Evolutionary conservation across 1,139 yeast species (phyloP).

Genomic region (Neolecta irregularis): DNA sequence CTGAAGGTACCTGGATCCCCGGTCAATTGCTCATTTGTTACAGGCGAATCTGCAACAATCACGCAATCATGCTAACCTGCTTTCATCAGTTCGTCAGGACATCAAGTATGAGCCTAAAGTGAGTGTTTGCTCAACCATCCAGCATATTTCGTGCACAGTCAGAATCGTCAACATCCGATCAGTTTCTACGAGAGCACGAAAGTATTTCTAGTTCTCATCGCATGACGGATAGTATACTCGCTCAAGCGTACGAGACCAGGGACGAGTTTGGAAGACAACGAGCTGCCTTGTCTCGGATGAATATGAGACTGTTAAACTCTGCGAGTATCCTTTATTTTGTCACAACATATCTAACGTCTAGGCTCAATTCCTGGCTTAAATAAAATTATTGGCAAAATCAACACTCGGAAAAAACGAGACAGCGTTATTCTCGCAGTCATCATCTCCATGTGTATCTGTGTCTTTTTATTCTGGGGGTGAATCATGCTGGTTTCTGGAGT

Average conservation of each 20-base stretch:
- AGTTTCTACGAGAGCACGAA: constrained; percentile 60
- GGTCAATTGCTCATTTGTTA: neutral
- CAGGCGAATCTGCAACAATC: constrained; percentile 46
- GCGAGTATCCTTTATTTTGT: constrained; percentile 27
- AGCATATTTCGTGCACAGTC: constrained; percentile 17
- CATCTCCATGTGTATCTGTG: constrained; percentile 55
- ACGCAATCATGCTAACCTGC: constrained; percentile 55
- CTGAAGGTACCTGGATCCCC: constrained; percentile 27
- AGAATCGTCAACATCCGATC: constrained; percentile 35
- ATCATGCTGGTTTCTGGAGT: neutral
- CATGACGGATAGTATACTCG: constrained; percentile 62
- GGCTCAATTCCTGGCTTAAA: constrained; percentile 63
- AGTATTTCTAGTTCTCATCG: constrained; percentile 61
- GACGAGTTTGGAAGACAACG: constrained; percentile 71
- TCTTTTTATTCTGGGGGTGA: constrained; percentile 42
- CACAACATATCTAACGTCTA: neutral
- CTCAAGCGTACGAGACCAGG: constrained; percentile 80
- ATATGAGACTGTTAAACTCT: constrained; percentile 43
- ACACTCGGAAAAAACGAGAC: constrained; percentile 78
- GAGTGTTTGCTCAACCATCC: constrained; percentile 7
- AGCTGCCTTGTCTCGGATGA: constrained; percentile 46
- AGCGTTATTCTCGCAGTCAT: constrained; percentile 67
- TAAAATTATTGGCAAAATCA: constrained; percentile 59
- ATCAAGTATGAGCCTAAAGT: constrained; percentile 29
- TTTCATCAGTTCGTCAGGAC: constrained; percentile 64